phyloP scores from a whole-genome alignment of 2,329 filamentous ascomycete species.

The Paecilomyces niveus region DNA sequence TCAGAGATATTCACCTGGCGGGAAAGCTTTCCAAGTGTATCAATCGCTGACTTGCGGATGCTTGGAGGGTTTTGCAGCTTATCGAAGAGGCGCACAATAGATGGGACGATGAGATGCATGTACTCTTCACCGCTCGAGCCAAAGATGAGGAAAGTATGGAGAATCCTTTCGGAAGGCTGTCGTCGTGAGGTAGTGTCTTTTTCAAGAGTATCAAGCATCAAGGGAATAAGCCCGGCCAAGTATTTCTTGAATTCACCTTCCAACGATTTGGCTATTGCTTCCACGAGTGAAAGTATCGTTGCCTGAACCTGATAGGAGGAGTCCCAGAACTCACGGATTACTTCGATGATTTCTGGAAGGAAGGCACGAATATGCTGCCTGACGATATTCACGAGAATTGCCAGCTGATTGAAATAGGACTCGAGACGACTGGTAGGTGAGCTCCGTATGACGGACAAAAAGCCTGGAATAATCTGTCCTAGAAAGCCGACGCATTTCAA shows the following conservation, averaged over 20 bases:
- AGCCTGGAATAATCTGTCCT: conserved; percentile 87
- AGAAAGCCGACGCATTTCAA: conserved; percentile 95
- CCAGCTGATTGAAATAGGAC: conserved; percentile 95
- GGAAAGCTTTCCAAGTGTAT: conserved; percentile 88
- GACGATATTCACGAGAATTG: conserved; percentile 88
- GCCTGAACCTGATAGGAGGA: conserved; percentile 72
- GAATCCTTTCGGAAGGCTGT: conserved; percentile 77
- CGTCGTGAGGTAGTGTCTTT: conserved; percentile 70
- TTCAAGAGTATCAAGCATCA: conserved; percentile 92
- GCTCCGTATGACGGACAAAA: conserved; percentile 78
- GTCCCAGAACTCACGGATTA: conserved; percentile 87
- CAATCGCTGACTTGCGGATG: conserved; percentile 81
- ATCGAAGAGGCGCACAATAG: conserved; percentile 91
- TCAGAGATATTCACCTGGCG: conserved; percentile 96
- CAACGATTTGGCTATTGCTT: conserved; percentile 85
- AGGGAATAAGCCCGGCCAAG: conserved; percentile 75
- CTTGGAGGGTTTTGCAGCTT: conserved; percentile 72
- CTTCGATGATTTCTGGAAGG: conserved; percentile 75
- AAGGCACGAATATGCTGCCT: conserved; percentile 93
- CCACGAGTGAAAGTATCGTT: conserved; percentile 85
- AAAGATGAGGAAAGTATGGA: conserved; percentile 94
- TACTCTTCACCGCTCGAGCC: conserved; percentile 95
- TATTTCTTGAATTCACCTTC: conserved; percentile 99
- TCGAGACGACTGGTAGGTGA: conserved; percentile 74
- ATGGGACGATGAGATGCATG: conserved; percentile 97